Base-by-base conservation (phyloP, 495 filamentous ascomycete genomes). In the Penicillium nucicola region DNA sequence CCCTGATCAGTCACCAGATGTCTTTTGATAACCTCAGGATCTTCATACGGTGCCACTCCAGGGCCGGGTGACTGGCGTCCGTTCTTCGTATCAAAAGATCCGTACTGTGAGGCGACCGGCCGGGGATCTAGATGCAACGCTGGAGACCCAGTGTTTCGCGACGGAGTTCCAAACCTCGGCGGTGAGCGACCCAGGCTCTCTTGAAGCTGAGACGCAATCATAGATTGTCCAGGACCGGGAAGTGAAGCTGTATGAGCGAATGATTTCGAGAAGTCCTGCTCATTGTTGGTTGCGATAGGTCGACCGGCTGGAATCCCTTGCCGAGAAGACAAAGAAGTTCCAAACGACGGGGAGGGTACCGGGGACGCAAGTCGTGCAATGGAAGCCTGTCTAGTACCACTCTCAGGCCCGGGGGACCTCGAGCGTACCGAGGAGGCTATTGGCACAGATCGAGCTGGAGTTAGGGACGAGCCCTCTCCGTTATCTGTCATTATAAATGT, bases 11-110 rank as follows among this genome's bases (percentile, higher is more conserved):
- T 50, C 5, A 95, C 90, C 41, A 95, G 64, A 74, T 95, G 90
- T 53, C 90, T 76, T 67, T 80, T 88, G 38, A 95, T 76, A 17
- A 95, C 84, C 60, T 90, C 87, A 5, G 85, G 84, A 45, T 95
- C 86, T 64, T 95, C 90, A 56, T 78, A 83, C 9, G 86, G 79
- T 15, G 65, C 77, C 12, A 54, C 55, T 42, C 61, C 60, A 0
- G 65, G 61, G 43, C 61, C 60, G 0, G 65, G 61, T 4, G 60
- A 50, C 23, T 72, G 72, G 30, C 58, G 67, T n/a, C 68, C 66
- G 11, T 66, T 67, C 33, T 79, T 80, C 25, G 75, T 77, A 33
- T 93, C 89, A 57, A 92, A 87, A 7, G 90, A 93, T 32, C 88
- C 90, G 65, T 92, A 90, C 42, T 82, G 85, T 36, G 86, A 86